Conservation (phyloP, 2,329 filamentous ascomycete species). For the Fusarium nodosum region DNA sequence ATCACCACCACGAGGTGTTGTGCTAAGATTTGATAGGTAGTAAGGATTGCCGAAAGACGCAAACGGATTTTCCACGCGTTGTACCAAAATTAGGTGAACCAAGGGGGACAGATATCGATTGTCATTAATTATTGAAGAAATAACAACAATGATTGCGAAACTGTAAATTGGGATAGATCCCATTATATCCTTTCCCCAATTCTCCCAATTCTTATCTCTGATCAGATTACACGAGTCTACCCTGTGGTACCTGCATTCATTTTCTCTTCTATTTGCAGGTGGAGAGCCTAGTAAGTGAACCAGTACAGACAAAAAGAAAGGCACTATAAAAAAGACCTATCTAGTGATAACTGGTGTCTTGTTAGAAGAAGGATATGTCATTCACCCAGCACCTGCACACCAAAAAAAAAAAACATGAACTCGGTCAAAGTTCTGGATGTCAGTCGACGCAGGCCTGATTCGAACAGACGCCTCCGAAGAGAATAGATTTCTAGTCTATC, state of each 20-base stretch:
- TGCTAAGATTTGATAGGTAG: background rate
- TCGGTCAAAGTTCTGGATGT: background rate
- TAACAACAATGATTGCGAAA: background rate
- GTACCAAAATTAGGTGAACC: no score
- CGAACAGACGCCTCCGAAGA: conserved; percentile 38
- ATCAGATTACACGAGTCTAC: background rate
- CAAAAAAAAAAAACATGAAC: no score
- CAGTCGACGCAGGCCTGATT: conserved; percentile 33
- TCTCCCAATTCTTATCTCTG: background rate
- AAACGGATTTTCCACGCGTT: background rate
- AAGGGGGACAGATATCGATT: rapidly evolving
- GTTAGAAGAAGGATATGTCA: no score
- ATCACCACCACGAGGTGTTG: no score
- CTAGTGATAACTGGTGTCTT: no score
- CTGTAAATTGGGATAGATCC: background rate
- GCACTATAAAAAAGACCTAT: no score
- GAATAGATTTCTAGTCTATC: conserved; percentile 41
- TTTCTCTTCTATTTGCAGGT: background rate
- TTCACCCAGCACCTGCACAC: no score
- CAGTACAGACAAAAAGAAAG: background rate
- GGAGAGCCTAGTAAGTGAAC: background rate
- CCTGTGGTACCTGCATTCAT: background rate
- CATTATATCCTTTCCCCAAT: no score
- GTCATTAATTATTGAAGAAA: background rate
- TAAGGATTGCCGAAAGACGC: background rate